Evolutionary conservation across 1,139 yeast species (phyloP), one percentile per base, ranked within the genome.

Genomic region (Spencermartinsiella ligniputridi): DNA sequence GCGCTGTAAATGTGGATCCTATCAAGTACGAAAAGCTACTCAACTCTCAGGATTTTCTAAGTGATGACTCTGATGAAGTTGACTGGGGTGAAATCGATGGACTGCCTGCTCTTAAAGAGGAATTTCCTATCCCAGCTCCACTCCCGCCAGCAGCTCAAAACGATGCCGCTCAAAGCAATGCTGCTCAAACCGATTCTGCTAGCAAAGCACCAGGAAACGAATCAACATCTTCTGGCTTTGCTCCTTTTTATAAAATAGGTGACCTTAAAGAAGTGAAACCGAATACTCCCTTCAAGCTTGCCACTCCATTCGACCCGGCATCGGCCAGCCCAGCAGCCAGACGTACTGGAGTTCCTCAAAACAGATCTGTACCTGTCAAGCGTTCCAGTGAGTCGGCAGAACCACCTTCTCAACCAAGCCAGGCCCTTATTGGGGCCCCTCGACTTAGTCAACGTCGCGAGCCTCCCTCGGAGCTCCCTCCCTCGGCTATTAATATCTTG

Each of bases 261-360:
- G 32, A 6, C n/a, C 25, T 22, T 6, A 22, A 74, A 2, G 52
- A 48, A 13, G 68, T 76, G 12, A 78, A 72, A 46, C 62, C 68
- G 24, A 69, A 71, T 21, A 73, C 79, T 0, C 68, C 71, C 2
- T 50, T 66, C 3, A 42, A 58, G 3, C 61, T 64, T 8, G 55
- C 70, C 50, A 70, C 67, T 3, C 52, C 48, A 18, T 70, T 58
- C 55, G 81, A 79, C 53, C 70, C 78, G 13, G 70, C 70, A 37
- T 73, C 70, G 49, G 69, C 72, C 2, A 71, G 82, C 1, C 77
- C 78, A 13, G 69, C 70, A 40, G 68, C 77, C 24, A 63, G 74
- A 41, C 69, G 79, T 29, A 76, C 79, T 0, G 63, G 79, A n/a
- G 22, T 39, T 18, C 80, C 77, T 54, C 84, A 79, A 13, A 68